Conservation (phyloP, 2,329 filamentous ascomycete genomes). For the Sphaerulina populicola region DNA sequence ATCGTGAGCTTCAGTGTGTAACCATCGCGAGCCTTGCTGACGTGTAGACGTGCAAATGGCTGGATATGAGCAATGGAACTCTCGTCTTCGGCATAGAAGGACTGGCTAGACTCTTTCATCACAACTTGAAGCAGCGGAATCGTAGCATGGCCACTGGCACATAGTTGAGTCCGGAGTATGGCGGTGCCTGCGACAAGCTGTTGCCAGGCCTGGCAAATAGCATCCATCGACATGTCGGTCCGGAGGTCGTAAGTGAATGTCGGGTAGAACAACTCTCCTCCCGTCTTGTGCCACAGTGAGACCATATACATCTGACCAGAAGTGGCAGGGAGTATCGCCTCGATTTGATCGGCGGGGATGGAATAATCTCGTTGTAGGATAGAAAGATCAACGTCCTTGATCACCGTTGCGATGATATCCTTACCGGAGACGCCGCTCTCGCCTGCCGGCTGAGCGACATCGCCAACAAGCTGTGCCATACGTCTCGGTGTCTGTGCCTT, state of each 20-base stretch:
- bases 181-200: conserved; percentile 48
- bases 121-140: conserved; percentile 58
- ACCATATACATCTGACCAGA: conserved; percentile 77
- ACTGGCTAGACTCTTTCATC: conserved; percentile 36
- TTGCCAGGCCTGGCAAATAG: conserved; percentile 54
- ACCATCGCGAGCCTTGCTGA: conserved; percentile 10
- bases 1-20: conserved; percentile 45
- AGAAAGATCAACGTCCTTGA: conserved; percentile 11
- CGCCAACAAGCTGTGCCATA: conserved; percentile 46
- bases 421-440: conserved; percentile 33
- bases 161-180: conserved; percentile 62
- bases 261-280: conserved; percentile 63
- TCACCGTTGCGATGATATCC: conserved; percentile 15
- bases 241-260: conserved; percentile 56
- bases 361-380: conserved; percentile 19
- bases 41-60: conserved; percentile 23
- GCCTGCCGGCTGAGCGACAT: not conserved
- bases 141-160: conserved; percentile 35
- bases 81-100: conserved; percentile 27
- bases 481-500: conserved; percentile 55
- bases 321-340: conserved; percentile 58
- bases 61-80: conserved; percentile 5
- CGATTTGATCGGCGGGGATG: conserved; percentile 43
- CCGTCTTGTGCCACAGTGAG: conserved; percentile 61
- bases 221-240: conserved; percentile 32